Conservation (phyloP, 371 early-diverging fungal species). For the Apophysomyces elegans region DNA sequence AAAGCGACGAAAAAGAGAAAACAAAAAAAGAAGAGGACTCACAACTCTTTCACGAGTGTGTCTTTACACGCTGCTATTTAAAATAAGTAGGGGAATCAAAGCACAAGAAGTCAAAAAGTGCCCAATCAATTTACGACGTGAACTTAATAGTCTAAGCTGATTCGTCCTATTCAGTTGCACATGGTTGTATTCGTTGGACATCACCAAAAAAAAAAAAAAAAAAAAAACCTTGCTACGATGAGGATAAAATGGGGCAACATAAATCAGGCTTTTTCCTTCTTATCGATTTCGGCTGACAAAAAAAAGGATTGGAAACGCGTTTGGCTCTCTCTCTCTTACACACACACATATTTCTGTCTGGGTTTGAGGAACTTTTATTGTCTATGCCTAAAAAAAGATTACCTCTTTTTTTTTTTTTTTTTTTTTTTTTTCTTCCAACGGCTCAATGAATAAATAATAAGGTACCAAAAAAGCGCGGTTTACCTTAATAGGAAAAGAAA, state of each 20-base stretch:
- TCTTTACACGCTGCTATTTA: conserved; percentile 5
- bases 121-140: conserved; percentile 6
- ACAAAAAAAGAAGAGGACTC: conserved; percentile 15
- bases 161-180: conserved; percentile 1
- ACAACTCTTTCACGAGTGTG: conserved; percentile 7
- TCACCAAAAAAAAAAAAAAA: too few species aligned
- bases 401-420: too few species aligned
- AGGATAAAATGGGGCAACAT: not conserved
- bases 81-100: conserved; percentile 18
- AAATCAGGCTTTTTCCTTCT: not conserved
- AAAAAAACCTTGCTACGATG: not conserved
- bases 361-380: too few species aligned
- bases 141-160: not conserved
- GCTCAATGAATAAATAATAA: too few species aligned
- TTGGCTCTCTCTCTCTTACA: too few species aligned
- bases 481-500: too few species aligned
- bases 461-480: too few species aligned
- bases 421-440: too few species aligned
- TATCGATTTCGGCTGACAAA: not conserved
- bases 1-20: conserved; percentile 18
- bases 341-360: too few species aligned
- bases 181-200: conserved; percentile 8
- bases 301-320: not conserved
- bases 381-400: too few species aligned
- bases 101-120: not conserved